These are phyloP conservation scores for Eucalyptus cloeziana DNA, from an alignment of 345 rosid genomes.

Conservation along the genomic window DNA sequence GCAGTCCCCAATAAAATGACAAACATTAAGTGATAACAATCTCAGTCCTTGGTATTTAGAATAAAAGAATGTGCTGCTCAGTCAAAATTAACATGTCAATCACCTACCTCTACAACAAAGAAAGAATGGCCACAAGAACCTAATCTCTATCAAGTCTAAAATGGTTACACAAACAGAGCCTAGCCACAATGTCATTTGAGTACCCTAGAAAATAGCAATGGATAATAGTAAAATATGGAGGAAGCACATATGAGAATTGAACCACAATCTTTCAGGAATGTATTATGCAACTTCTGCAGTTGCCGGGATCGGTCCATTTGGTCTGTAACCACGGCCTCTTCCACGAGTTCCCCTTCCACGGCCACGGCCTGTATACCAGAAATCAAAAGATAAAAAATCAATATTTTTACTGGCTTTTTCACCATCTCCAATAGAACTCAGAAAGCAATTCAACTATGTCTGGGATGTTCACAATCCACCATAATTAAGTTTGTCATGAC, in stretches of 20 bases:
- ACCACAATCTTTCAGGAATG: not conserved
- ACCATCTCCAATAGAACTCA: not conserved
- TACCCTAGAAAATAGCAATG: not conserved
- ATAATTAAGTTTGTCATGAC: not conserved
- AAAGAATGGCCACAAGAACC: not conserved
- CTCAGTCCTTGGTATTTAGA: not conserved
- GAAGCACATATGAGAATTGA: not conserved
- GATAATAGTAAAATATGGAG: not conserved
- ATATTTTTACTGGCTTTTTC: not conserved
- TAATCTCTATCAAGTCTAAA: not conserved
- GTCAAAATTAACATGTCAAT: slow-evolving; percentile 7
- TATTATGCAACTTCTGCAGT: slow-evolving; percentile 21
- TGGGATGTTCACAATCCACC: not conserved
- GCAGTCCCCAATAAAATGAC: not conserved
- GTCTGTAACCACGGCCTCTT: slow-evolving; percentile 60
- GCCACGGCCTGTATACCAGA: slow-evolving; percentile 44
- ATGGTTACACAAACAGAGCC: not conserved
- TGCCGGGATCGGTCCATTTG: slow-evolving; percentile 44
- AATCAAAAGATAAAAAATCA: not conserved
- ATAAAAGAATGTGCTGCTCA: slow-evolving; percentile 44
- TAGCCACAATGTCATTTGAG: not conserved
- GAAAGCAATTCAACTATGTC: not conserved
- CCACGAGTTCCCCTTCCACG: slow-evolving; percentile 66
- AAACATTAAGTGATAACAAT: not conserved
- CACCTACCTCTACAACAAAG: slow-evolving; percentile 14